phyloP scores from a whole-genome alignment of 1,284 basidiomycete genomes.

The Afroboletus lepidellus region DNA sequence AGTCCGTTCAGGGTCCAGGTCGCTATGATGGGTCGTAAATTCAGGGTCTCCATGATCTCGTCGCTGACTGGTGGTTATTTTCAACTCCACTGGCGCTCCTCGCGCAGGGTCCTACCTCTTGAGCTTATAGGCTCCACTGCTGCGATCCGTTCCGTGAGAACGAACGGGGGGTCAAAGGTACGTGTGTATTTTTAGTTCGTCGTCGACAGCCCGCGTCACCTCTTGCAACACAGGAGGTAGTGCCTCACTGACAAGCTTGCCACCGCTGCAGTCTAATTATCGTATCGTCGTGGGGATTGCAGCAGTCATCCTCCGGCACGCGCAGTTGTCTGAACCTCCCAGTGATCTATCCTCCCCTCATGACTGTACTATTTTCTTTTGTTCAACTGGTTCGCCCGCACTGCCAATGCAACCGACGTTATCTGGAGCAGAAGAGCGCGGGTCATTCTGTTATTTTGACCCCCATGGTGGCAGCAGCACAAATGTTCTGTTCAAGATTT shows the following conservation, averaged over 20 bases:
- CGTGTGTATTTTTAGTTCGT: background rate
- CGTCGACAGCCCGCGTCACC: background rate
- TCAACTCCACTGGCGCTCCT: background rate
- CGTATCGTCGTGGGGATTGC: background rate
- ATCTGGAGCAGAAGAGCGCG: too few species aligned
- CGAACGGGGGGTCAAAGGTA: background rate
- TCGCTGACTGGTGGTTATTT: background rate
- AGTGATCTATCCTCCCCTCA: background rate
- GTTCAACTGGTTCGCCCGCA: too few species aligned
- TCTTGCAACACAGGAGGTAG: background rate
- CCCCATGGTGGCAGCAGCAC: too few species aligned
- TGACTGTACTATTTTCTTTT: too few species aligned
- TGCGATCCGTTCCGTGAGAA: background rate
- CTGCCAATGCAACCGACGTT: too few species aligned
- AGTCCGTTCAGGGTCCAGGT: background rate
- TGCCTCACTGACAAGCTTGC: background rate
- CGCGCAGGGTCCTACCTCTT: background rate
- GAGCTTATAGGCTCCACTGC: background rate
- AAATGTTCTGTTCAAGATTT: too few species aligned
- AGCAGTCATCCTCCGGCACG: background rate
- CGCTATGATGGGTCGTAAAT: background rate
- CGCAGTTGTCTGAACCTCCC: background rate
- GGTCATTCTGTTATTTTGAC: too few species aligned
- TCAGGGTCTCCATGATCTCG: background rate
- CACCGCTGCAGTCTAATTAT: background rate